These are phyloP conservation scores for Jacaranda mimosifolia DNA, from an alignment of 257 asterid genomes.

Conservation along the genomic window DNA sequence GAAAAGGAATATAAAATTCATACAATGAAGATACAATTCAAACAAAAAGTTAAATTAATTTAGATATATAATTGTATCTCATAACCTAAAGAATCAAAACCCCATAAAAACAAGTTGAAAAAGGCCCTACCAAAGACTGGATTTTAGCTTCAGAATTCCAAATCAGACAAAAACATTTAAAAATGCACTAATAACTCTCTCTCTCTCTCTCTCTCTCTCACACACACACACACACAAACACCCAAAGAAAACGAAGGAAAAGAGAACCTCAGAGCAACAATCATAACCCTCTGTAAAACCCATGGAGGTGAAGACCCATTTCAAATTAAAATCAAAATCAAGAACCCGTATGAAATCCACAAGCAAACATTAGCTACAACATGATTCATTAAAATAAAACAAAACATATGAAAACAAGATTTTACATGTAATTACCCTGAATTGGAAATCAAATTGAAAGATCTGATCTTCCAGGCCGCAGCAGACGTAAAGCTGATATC, in stretches of 20 bases:
- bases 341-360: slow-evolving; percentile 31
- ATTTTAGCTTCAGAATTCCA: slow-evolving; percentile 21
- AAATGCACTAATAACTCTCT: too few relatives aligned
- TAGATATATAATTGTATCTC: slow-evolving; percentile 24
- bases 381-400: slow-evolving; percentile 8
- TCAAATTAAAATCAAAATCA: slow-evolving; percentile 20
- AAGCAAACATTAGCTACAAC: slow-evolving; percentile 25
- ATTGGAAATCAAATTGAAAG: slow-evolving; percentile 33
- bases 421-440: slow-evolving; percentile 31
- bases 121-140: neutral
- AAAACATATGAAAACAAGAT: neutral
- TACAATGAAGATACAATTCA: neutral
- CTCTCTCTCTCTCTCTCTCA: too few relatives aligned
- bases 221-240: too few relatives aligned
- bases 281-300: slow-evolving; percentile 56
- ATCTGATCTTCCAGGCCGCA: slow-evolving; percentile 33
- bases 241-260: neutral
- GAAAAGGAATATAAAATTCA: slow-evolving; percentile 11
- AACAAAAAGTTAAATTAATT: neutral
- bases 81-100: slow-evolving; percentile 16
- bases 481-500: slow-evolving; percentile 21
- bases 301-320: slow-evolving; percentile 9
- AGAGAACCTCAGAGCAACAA: slow-evolving; percentile 6
- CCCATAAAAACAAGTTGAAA: neutral
- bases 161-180: slow-evolving; percentile 29